Evolutionary conservation across 2,329 filamentous ascomycete species (phyloP), one percentile per base, ranked within the genome.

Genomic region (Septoria linicola): DNA sequence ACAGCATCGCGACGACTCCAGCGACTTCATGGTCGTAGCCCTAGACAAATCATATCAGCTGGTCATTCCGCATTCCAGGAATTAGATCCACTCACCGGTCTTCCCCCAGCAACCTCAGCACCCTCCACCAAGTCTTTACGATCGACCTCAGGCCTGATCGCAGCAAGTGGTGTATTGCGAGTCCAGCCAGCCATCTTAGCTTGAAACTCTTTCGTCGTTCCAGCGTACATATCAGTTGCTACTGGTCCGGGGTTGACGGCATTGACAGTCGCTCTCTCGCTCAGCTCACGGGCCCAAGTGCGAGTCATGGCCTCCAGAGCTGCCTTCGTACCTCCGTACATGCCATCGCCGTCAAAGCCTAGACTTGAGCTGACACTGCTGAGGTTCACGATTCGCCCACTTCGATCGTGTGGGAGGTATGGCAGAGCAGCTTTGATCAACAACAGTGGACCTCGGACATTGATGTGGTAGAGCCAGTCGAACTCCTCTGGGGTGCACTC

Each of bases 371-470:
- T 80, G 13, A 86, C 80, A 23, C 76, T 80, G 37, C 76, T 80
- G 41, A 85, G 65, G 58, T 83, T 86, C 31, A 87, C 75, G 55
- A 87, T 79, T 23, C 83, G 75, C 2, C 82, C 83, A 17, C 76
- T 83, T 56, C 84, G 84, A 71, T 88, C 87, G 48, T 68, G 71
- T 1, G 81, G 89, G 3, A 95, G 78, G 70, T 85, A 84, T 0
- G 83, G 85, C 25, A 83, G 72, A 0, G 82, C 81, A 4, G 87
- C 87, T 70, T 95, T 85, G 20, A 88, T 81, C 11, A 95, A 76
- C 1, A 95, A 78, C 17, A 95, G 72, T 1, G 89, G 89, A 0
- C 87, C 89, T 8, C 89, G 80, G 17, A 95, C 89, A 65, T 95
- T 95, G 71, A 93, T 79, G 49, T 80, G 80, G 73, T 89, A 95